Evolutionary conservation across 1,139 yeast species (phyloP).

Genomic region (Pichia sp.): DNA sequence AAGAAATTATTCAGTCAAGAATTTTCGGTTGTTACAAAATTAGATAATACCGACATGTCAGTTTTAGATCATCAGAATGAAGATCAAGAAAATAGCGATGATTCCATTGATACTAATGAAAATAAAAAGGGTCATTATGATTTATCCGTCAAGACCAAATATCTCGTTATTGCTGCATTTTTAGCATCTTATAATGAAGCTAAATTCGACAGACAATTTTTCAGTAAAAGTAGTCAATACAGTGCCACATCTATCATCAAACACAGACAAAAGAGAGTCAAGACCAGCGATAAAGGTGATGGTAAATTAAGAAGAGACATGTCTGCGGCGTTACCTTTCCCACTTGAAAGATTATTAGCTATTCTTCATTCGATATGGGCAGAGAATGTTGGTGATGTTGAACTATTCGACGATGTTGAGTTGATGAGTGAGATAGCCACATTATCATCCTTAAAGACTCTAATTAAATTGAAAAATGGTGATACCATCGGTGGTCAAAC

Average conservation of each 20-base stretch:
- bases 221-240: constrained; percentile 26
- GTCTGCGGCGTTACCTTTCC: constrained; percentile 45
- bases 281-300: constrained; percentile 18
- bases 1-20: constrained; percentile 28
- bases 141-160: constrained; percentile 48
- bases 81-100: neutral
- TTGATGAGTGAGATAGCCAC: constrained; percentile 51
- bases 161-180: constrained; percentile 50
- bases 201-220: constrained; percentile 39
- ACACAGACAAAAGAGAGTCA: constrained; percentile 33
- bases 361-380: constrained; percentile 48
- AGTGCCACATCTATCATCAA: constrained; percentile 20
- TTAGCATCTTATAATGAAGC: constrained; percentile 50
- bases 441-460: constrained; percentile 46
- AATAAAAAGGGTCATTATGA: constrained; percentile 33
- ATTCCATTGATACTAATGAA: neutral
- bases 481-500: constrained; percentile 52
- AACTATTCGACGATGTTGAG: constrained; percentile 44
- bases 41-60: constrained; percentile 18
- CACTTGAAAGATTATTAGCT: constrained; percentile 51
- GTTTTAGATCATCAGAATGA: constrained; percentile 10
- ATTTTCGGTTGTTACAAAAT: constrained; percentile 22
- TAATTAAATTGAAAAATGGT: constrained; percentile 37
- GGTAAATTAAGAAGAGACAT: constrained; percentile 45
- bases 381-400: constrained; percentile 26